These are phyloP conservation scores for Castanea mollissima DNA, from an alignment of 306 rosid species.

Conservation along the genomic window DNA sequence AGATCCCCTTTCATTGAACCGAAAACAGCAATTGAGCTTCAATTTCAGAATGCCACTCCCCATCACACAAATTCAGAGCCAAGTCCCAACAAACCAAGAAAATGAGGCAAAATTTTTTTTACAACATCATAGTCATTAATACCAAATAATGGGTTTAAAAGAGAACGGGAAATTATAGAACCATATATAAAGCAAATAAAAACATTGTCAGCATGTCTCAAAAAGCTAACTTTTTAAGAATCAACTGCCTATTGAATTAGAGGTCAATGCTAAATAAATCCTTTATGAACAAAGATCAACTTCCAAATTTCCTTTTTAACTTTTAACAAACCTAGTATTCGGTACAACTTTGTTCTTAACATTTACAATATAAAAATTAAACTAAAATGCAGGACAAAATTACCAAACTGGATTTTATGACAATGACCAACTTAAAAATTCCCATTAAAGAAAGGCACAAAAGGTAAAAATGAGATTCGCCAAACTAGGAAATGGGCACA, in stretches of 20 bases:
- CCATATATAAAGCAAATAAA: not conserved
- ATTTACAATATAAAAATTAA: not conserved
- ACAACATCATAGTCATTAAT: not conserved
- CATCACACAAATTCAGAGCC: not conserved
- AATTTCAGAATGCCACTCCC: conserved; percentile 15
- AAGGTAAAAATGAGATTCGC: not conserved
- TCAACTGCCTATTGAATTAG: not conserved
- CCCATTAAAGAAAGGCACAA: conserved; percentile 18
- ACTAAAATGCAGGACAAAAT: not conserved
- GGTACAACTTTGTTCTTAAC: not conserved
- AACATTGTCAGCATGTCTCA: not conserved
- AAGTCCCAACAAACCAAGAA: conserved; percentile 9
- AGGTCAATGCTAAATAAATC: not conserved
- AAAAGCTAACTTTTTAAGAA: not conserved
- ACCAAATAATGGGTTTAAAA: not conserved
- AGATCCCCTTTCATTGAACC: conserved; percentile 53
- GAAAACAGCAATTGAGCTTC: conserved; percentile 7
- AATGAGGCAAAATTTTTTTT: conserved; percentile 1
- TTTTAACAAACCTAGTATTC: not conserved
- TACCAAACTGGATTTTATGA: conserved; percentile 6
- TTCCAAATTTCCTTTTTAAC: not conserved
- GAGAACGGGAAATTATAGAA: not conserved
- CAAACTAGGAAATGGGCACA: not conserved
- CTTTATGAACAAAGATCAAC: not conserved
- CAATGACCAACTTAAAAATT: conserved; percentile 13